A percentile compares a stretch with the other conserved stretches of the same genome.
phyloP scores from a whole-genome alignment of 495 filamentous ascomycete species.

The Cercophora sp. region DNA sequence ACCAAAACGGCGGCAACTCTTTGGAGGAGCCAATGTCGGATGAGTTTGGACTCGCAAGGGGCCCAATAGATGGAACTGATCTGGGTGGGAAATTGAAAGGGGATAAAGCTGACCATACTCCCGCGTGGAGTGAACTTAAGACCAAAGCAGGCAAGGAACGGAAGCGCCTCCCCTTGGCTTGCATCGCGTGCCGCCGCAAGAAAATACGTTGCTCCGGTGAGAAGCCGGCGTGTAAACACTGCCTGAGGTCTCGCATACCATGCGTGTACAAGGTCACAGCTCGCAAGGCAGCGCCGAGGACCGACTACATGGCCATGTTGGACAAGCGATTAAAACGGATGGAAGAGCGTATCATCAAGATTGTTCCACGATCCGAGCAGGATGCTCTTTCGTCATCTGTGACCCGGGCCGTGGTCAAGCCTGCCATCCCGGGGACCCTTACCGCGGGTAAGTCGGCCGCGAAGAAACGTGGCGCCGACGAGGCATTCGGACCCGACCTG shows the following conservation, averaged over 20 bases:
- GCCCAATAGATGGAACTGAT: constrained; percentile 46
- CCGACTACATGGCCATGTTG: constrained; percentile 99
- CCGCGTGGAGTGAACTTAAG: constrained; percentile 93
- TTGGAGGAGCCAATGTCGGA: constrained; percentile 49
- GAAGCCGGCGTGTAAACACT: constrained; percentile 97
- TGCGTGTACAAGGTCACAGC: constrained; percentile 99
- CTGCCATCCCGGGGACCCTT: constrained; percentile 63
- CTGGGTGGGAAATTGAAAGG: constrained; percentile 49
- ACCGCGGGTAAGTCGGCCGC: constrained; percentile 39
- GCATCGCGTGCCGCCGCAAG: constrained; percentile 93
- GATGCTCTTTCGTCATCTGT: constrained; percentile 49
- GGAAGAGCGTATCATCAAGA: constrained; percentile 97
- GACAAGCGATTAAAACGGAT: constrained; percentile 90
- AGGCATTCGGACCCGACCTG: constrained; percentile 80
- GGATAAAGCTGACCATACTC: constrained; percentile 56
- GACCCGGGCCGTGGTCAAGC: constrained; percentile 74
- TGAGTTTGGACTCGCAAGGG: constrained; percentile 49
- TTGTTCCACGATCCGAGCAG: constrained; percentile 81
- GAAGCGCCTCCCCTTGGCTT: constrained; percentile 88
- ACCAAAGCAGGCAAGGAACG: constrained; percentile 97
- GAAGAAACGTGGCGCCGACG: constrained; percentile 83
- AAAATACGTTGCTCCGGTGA: constrained; percentile 98
- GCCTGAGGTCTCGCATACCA: constrained; percentile 84
- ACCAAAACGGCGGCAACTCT: constrained; percentile 39
- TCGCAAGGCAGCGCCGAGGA: constrained; percentile 89